These are phyloP conservation scores for Botryotinia convoluta DNA, from an alignment of 2,329 filamentous ascomycete genomes.

Conservation along the genomic window DNA sequence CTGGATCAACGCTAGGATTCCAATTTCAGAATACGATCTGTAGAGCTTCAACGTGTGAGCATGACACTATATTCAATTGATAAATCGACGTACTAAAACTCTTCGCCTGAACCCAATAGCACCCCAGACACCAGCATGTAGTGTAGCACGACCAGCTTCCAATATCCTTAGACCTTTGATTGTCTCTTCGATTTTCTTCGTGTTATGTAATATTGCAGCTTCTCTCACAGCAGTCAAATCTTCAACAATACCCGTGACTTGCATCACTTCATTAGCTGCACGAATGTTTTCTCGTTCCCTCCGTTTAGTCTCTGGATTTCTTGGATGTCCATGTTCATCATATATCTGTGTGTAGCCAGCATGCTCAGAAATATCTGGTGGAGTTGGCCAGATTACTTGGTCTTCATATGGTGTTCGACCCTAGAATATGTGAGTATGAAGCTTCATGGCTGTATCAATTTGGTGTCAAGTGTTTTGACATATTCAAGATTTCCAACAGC, in stretches of 20 bases:
- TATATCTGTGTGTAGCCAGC: conserved; percentile 31
- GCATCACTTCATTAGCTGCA: conserved; percentile 40
- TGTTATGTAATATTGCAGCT: conserved; percentile 26
- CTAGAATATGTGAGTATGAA: conserved; percentile 23
- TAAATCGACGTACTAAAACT: conserved; percentile 31
- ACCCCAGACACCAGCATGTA: conserved; percentile 38
- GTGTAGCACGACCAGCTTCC: conserved; percentile 31
- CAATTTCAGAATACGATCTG: conserved; percentile 32
- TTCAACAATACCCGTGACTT: conserved; percentile 39
- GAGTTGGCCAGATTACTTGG: conserved; percentile 29
- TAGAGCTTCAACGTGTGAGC: conserved; percentile 33
- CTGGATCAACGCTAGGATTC: conserved; percentile 32
- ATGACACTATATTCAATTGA: neutral
- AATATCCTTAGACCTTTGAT: conserved; percentile 34
- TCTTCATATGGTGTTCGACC: conserved; percentile 39
- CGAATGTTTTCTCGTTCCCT: conserved; percentile 37
- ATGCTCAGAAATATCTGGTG: conserved; percentile 20
- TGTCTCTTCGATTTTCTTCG: conserved; percentile 33
- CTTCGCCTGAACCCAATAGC: conserved; percentile 37
- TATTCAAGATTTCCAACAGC: neutral
- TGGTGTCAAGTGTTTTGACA: neutral
- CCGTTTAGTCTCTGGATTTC: conserved; percentile 37
- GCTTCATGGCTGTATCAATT: neutral
- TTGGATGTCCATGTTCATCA: conserved; percentile 37
- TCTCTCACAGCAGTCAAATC: conserved; percentile 31